Evolutionary conservation across 352 stramenopile species (phyloP), one percentile per base, ranked within the genome.

Genomic region (Plasmopara viticola): DNA sequence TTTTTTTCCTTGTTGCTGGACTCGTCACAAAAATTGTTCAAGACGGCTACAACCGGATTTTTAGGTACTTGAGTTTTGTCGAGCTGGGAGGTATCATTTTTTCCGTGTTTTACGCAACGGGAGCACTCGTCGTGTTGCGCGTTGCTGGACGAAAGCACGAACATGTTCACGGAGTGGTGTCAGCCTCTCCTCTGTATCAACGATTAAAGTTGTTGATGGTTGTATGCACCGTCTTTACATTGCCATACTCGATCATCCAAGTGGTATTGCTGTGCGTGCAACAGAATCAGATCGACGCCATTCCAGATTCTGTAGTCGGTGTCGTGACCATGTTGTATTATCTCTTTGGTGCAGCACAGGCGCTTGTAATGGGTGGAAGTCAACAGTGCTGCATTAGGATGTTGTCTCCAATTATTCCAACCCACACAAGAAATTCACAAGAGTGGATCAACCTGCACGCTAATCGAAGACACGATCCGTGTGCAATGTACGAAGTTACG

Each of bases 121-220:
- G 55, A 5, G 65, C 73, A 12, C 56, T 87, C 2, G 44, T 83
- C 2, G 53, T 71, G 25, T 53, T 87, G 18, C 44, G 66, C 12
- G 64, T 68, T 25, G 74, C 66, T 13, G 78, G 78, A 8, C 60
- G 76, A 17, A 84, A 87, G 44, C 71, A 85, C 41, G 78, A 89
- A 55, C 74, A 85, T 57, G 73, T 87, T 28, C 75, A 89, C 43
- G 77, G 77, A 28, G 65, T 82, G 6, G 58, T 90, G 29, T 72
- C 81, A 66, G 68, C 74, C 14, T 90, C 78, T 35, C 78, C 78
- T 40, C 53, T 90, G 10, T 90, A 90, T 44, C 55, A 61, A 9
- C 58, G 78, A 17, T 70, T 90, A 48, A 87, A 87, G 62, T 39
- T 90, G 43, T 48, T 90, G 56, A 76, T 86, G 51, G 70, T 77